Evolutionary conservation across 495 filamentous ascomycete genomes (phyloP), one percentile per base, ranked within the genome.

Genomic region (Aspergillus carlsbadensis): DNA sequence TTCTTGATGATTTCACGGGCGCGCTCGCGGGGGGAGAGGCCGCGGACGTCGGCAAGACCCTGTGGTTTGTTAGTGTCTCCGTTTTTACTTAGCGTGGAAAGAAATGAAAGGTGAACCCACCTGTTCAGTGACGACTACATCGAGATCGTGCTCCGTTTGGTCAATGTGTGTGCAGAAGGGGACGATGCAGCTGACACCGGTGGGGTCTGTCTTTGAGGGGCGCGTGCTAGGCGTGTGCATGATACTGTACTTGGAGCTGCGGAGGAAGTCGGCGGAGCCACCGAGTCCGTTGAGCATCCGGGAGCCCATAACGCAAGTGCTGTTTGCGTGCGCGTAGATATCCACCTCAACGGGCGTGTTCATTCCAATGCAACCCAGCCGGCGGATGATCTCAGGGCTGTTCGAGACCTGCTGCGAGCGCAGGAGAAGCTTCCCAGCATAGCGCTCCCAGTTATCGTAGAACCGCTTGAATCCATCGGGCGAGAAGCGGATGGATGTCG

Each of bases 331-430:
- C 13, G 91, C 91, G 75, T 95, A 96, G 70, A 95, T 94, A 70
- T 96, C 91, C 17, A 95, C 90, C 73, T 96, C 91, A 59, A 95
- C 89, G 22, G 91, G 91, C 2, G 91, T 96, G 80, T 96, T 96
- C 91, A 96, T 96, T 68, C 90, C 91, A 67, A 96, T 95, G 61
- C 90, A 85, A 54, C 91, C 91, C 1, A 96, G 78, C 3, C 91
- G 82, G 15, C 89, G 84, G 77, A 96, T 96, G 78, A 96, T 95
- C 74, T 96, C 91, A 58, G 91, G 91, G n/a, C 85, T 87, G 83
- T 96, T 96, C 65, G 87, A 91, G 31, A 96, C 90, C 65, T 87
- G 84, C 75, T 96, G 91, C 3, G 87, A 86, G 47, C 91, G 89
- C 34, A 96, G 85, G 44, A 96, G 87, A 5, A 96, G 84, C 78